A percentile compares a stretch with the other conserved stretches of the same genome.
These are phyloP conservation scores for Aspergillus taichungensis DNA, from an alignment of 495 filamentous ascomycete species.

Conservation along the genomic window DNA sequence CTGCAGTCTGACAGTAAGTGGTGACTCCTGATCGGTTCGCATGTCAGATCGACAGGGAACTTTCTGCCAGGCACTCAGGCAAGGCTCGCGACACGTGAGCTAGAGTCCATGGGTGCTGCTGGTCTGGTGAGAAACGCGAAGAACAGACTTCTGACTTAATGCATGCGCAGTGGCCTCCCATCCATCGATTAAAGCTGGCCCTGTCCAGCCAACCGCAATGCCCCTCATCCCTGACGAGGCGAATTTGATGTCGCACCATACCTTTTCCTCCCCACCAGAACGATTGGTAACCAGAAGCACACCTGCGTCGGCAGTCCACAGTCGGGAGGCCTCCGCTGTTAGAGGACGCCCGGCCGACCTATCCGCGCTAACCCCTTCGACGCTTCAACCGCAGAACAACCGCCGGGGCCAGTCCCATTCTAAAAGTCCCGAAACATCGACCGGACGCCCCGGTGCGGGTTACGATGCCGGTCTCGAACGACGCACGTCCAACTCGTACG, in stretches of 20 bases:
- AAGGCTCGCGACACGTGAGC: conserved; percentile 3
- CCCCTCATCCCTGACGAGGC: conserved; percentile 40
- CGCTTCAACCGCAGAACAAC: conserved; percentile 32
- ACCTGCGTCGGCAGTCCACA: conserved; percentile 45
- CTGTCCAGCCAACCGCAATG: conserved; percentile 32
- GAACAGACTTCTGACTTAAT: conserved; percentile 4
- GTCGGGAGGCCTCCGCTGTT: conserved; percentile 35
- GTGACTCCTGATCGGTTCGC: conserved; percentile 2
- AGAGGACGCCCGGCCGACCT: conserved; percentile 36
- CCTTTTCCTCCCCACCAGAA: conserved; percentile 30
- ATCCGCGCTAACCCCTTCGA: conserved; percentile 29
- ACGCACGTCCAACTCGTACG: conserved; percentile 62
- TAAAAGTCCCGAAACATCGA: conserved; percentile 40
- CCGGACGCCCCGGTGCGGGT: conserved; percentile 31
- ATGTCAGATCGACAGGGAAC: background rate
- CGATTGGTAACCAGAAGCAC: conserved; percentile 33
- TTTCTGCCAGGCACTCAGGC: conserved; percentile 4
- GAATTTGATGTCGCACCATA: conserved; percentile 34
- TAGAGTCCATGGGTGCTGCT: background rate
- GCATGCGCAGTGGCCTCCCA: conserved; percentile 30
- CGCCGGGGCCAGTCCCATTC: conserved; percentile 47
- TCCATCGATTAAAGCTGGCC: conserved; percentile 32
- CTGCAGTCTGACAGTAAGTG: conserved; percentile 14
- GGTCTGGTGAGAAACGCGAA: too few species aligned
- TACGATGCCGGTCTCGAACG: conserved; percentile 57